Conservation (phyloP, 2,329 filamentous ascomycete species). For the Cryphonectria japonica region DNA sequence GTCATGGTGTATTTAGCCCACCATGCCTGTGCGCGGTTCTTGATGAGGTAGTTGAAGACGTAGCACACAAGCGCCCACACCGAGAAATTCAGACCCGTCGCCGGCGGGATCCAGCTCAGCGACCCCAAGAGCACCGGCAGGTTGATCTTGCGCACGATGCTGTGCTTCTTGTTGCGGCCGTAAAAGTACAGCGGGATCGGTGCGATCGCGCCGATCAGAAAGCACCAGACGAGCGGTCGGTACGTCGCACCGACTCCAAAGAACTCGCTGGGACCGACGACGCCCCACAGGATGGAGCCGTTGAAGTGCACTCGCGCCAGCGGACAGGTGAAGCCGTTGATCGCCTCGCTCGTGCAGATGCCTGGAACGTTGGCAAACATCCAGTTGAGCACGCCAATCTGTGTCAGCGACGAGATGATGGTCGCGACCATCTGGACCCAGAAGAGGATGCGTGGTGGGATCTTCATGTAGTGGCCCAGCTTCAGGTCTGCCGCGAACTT, state of each 20-base stretch:
- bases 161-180: conserved; percentile 60
- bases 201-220: conserved; percentile 74
- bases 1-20: conserved; percentile 95
- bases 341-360: conserved; percentile 77
- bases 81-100: conserved; percentile 84
- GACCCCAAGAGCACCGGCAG: conserved; percentile 83
- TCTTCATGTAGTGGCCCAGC: conserved; percentile 87
- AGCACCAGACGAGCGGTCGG: conserved; percentile 77
- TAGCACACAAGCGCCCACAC: conserved; percentile 87
- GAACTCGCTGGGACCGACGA: conserved; percentile 81
- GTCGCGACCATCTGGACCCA: conserved; percentile 78
- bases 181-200: conserved; percentile 78
- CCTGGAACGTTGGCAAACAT: conserved; percentile 79
- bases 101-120: conserved; percentile 84
- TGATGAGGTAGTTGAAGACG: conserved; percentile 78
- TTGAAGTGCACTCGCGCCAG: conserved; percentile 90
- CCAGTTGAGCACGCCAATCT: conserved; percentile 87
- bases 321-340: conserved; percentile 87
- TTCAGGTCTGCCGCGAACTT: conserved; percentile 89
- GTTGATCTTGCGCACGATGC: conserved; percentile 75
- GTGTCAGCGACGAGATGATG: conserved; percentile 75
- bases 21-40: conserved; percentile 72
- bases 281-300: conserved; percentile 86
- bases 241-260: conserved; percentile 79
- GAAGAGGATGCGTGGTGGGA: conserved; percentile 78